A percentile compares a stretch with the other conserved stretches of the same genome.
phyloP scores from a whole-genome alignment of 1,284 basidiomycete genomes.

The Pyrrhoderma lamaoense region DNA sequence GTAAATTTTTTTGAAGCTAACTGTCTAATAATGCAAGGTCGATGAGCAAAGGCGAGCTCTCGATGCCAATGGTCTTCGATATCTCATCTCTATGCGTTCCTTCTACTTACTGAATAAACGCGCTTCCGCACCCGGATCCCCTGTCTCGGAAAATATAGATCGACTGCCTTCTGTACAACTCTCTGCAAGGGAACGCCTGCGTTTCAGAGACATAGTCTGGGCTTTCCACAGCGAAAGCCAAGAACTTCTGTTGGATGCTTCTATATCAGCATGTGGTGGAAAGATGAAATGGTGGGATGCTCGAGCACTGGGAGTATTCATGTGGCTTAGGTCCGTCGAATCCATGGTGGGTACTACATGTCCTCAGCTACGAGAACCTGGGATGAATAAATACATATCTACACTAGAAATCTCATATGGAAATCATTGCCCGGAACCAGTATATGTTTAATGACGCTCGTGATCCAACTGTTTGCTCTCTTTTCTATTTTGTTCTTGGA shows the following conservation, averaged over 20 bases:
- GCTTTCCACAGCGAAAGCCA: slow-evolving; percentile 93
- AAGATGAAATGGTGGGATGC: slow-evolving; percentile 90
- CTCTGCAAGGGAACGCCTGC: slow-evolving; percentile 60
- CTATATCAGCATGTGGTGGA: slow-evolving; percentile 63
- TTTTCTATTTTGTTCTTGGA: slow-evolving; percentile 93
- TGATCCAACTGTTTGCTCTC: slow-evolving; percentile 83
- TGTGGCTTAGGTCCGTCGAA: slow-evolving; percentile 81
- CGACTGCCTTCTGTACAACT: slow-evolving; percentile 33
- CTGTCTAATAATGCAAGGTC: slow-evolving; percentile 42
- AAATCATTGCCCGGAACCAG: slow-evolving; percentile 87
- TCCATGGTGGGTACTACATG: slow-evolving; percentile 48
- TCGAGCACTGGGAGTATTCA: slow-evolving; percentile 74
- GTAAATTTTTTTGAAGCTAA: slow-evolving; percentile 1
- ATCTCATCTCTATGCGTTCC: slow-evolving; percentile 81
- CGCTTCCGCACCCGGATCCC: slow-evolving; percentile 31
- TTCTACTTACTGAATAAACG: slow-evolving; percentile 73
- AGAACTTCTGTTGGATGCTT: slow-evolving; percentile 69
- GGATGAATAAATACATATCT: slow-evolving; percentile 8
- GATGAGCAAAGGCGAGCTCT: slow-evolving; percentile 82
- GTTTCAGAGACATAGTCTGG: slow-evolving; percentile 92
- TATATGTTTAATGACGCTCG: slow-evolving; percentile 82
- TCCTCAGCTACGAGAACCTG: neutral
- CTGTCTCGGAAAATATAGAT: slow-evolving; percentile 30
- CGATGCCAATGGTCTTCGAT: slow-evolving; percentile 85
- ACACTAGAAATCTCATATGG: slow-evolving; percentile 68